Base-by-base conservation (phyloP, 2,329 filamentous ascomycete species). In the Paecilomyces formosus region DNA sequence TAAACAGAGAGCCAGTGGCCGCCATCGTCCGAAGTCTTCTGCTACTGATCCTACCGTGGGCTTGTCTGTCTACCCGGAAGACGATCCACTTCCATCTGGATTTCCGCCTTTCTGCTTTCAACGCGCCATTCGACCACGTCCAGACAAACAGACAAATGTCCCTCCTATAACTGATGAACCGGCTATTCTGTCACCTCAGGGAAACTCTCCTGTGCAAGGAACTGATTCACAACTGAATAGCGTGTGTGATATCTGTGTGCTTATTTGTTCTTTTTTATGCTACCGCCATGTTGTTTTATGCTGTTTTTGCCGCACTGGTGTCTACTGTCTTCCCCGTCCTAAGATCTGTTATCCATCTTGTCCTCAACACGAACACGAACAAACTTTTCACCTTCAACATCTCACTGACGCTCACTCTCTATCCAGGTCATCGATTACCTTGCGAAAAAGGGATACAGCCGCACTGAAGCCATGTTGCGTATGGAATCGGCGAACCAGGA, bases 391-490 rank as follows among this genome's bases (percentile, higher is more conserved):
- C n/a, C 6, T 15, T 18, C 39, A 21, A 8, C 39, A 45, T 18
- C 39, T 9, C 39, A 45, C 39, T 45, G n/a, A 45, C 39, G n/a
- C 39, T 45, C 13, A 18, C 39, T 62, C 15, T 28, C 31, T 52
- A 35, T 66, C 35, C 68, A 89, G 86, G 87, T 99, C 3, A 92
- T 96, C 8, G 94, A 99, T 67, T 99, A 99, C 73, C 81, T 99
- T 0, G 85, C 92, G 2, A 99, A 99, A 74, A 92, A 97, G 65
- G 94, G 94, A 0, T 99, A 97, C 74, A 92, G 87, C 57, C 84
- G 89, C 24, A 97, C 94, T 0, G 94, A 99, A 74, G 90, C 93
- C 21, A 90, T 94, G 71, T 89, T 99, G 56, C 86, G 94, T 51
- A 88, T 91, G 73, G 94, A 99, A 74, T 96, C 92, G 1, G 87